Conservation (phyloP, 106 monocot genomes). For the Apostasia shenzhenica region DNA sequence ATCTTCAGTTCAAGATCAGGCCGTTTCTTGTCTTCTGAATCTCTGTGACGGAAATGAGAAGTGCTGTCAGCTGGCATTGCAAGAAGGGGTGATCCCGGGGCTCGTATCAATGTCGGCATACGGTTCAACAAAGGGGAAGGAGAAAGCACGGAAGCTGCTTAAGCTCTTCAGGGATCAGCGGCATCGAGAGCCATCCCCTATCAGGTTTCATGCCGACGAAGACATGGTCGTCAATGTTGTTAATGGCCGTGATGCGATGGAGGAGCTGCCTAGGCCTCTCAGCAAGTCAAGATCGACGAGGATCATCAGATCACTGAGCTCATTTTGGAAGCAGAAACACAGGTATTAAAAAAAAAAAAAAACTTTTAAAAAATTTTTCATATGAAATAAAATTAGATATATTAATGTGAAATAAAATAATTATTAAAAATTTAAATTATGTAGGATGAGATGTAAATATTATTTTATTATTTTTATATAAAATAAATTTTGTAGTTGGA, state of each 20-base stretch:
- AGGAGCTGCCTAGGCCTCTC: constrained; percentile 12
- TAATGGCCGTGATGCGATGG: not conserved
- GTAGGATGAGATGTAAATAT: too few relatives aligned
- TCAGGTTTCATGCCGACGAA: not conserved
- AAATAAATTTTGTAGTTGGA: too few relatives aligned
- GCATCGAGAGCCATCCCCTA: constrained; percentile 32
- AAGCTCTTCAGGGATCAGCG: constrained; percentile 73
- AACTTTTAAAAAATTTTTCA: too few relatives aligned
- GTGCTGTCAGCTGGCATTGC: constrained; percentile 63
- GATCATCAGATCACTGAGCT: constrained; percentile 34
- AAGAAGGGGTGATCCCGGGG: constrained; percentile 83
- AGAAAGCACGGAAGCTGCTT: constrained; percentile 71
- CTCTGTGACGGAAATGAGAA: constrained; percentile 50
- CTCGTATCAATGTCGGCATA: constrained; percentile 49
- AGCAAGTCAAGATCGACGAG: constrained; percentile 36
- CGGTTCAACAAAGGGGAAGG: constrained; percentile 48
- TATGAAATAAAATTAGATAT: too few relatives aligned
- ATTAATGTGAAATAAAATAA: too few relatives aligned
- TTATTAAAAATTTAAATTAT: too few relatives aligned
- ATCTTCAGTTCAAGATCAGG: constrained; percentile 55
- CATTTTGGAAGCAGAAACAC: constrained; percentile 43
- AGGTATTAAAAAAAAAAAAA: not conserved
- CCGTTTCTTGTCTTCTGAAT: constrained; percentile 45
- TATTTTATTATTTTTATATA: too few relatives aligned
- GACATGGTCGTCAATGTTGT: not conserved